Evolutionary conservation across 2,329 filamentous ascomycete genomes (phyloP), one percentile per base, ranked within the genome.

Genomic region (Colletotrichum sp.): DNA sequence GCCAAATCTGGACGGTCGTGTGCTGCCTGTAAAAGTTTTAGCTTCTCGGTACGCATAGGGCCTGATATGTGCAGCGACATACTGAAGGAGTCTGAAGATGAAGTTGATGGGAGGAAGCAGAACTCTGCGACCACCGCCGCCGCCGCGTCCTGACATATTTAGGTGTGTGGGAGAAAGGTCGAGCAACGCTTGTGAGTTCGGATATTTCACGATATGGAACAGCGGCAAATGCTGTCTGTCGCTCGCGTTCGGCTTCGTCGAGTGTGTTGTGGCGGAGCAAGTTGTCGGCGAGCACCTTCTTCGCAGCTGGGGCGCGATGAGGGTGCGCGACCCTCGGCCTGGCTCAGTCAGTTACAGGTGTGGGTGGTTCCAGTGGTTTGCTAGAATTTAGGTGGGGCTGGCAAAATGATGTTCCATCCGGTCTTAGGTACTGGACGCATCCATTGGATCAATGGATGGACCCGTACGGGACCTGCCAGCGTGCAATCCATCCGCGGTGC

Each of bases 1-100:
- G 89, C 97, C 97, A 99, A 82, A 99, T 95, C 81, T 94, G 95
- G 52, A 98, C 95, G 2, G 94, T 96, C 19, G 94, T 93, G 82
- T 96, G 93, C 85, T 94, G 88, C 34, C 39, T 76, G 27, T 22
- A 44, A 28, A 55, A 12, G 9, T 15, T 25, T 74, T 25, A 74
- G 27, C 25, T 25, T 32, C n/a, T 19, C 16, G 12, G 22, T 19
- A 12, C 19, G 12, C 27, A 11, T 25, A 27, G 12, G 19, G 48
- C 16, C 25, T 22, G 12, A 15, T 16, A 13, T 15, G 86, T 9
- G 16, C 25, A 55, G 30, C n/a, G 8, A 52, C 69, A 22, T 61
- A 87, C 82, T 93, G 96, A 12, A 98, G 91, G 52, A 98, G 93
- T 89, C 97, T 98, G 92, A 88, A 88, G 77, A 88, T 87, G 79